phyloP scores from a whole-genome alignment of 352 stramenopile genomes.

The Globisporangium cystogenes region DNA sequence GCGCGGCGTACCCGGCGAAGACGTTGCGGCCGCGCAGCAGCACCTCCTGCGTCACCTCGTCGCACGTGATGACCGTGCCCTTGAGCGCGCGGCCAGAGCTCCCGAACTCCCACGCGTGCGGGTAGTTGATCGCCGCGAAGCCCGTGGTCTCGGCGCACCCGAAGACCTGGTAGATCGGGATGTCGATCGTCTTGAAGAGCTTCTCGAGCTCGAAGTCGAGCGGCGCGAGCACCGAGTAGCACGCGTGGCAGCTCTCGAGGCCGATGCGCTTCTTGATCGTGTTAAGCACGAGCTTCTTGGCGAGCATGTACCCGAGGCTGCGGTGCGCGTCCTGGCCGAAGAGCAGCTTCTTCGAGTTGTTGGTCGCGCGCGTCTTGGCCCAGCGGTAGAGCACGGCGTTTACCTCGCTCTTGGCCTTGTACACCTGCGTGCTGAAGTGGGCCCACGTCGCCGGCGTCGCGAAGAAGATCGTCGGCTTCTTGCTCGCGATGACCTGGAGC shows the following conservation, averaged over 20 bases:
- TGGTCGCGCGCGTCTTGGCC: slow-evolving; percentile 71
- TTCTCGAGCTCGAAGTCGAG: slow-evolving; percentile 77
- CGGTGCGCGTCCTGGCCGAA: slow-evolving; percentile 42
- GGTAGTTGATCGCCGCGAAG: slow-evolving; percentile 69
- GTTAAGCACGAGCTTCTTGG: slow-evolving; percentile 74
- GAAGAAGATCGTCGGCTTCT: slow-evolving; percentile 75
- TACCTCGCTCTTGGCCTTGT: slow-evolving; percentile 65
- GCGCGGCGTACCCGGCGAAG: slow-evolving; percentile 63
- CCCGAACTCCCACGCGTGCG: slow-evolving; percentile 69
- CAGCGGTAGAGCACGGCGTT: slow-evolving; percentile 68
- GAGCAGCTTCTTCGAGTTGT: slow-evolving; percentile 76
- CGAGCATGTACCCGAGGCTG: slow-evolving; percentile 72
- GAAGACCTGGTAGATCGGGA: slow-evolving; percentile 77
- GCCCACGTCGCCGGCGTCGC: slow-evolving; percentile 67
- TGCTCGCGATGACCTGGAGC: slow-evolving; percentile 41
- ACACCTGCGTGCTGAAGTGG: slow-evolving; percentile 63
- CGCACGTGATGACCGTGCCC: slow-evolving; percentile 51
- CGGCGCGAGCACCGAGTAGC: slow-evolving; percentile 70
- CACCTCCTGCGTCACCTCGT: slow-evolving; percentile 59
- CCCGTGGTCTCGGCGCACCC: slow-evolving; percentile 60
- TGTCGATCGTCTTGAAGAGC: slow-evolving; percentile 80
- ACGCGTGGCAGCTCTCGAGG: slow-evolving; percentile 64
- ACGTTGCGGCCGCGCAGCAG: slow-evolving; percentile 66
- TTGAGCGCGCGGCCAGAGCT: slow-evolving; percentile 53
- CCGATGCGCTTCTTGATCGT: slow-evolving; percentile 77